Percentiles rank a stretch among this genome's conserved stretches.
phyloP scores from a whole-genome alignment of 495 filamentous ascomycete species.

The Penicillium fimorum region DNA sequence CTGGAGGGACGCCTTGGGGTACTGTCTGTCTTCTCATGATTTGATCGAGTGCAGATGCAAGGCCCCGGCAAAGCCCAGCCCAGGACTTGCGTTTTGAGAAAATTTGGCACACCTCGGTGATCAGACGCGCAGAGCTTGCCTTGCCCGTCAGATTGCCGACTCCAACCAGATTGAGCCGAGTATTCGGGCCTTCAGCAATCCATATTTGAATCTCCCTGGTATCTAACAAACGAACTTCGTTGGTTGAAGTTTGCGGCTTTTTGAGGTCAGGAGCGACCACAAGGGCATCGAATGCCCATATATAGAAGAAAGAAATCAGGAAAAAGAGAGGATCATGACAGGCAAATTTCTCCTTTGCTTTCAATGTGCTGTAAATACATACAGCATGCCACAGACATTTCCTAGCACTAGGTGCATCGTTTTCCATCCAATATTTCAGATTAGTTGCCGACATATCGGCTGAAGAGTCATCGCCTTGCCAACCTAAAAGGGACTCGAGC shows the following conservation, averaged over 20 bases:
- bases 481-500: neutral
- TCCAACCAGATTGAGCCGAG: neutral
- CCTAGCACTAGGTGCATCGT: neutral
- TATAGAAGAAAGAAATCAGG: conserved; percentile 2
- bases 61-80: neutral
- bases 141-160: conserved; percentile 1
- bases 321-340: conserved; percentile 2
- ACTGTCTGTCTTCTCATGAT: neutral
- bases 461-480: neutral
- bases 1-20: neutral
- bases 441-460: neutral
- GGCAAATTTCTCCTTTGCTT: neutral
- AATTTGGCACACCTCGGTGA: neutral
- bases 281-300: conserved; percentile 2
- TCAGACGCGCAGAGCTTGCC: neutral
- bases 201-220: neutral
- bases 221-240: neutral
- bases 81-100: neutral
- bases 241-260: neutral
- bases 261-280: neutral
- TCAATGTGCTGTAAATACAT: conserved; percentile 3
- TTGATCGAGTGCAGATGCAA: neutral
- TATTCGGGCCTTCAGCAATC: conserved; percentile 1
- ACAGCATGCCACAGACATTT: conserved; percentile 6
- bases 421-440: conserved; percentile 3